phyloP scores from a whole-genome alignment of 495 filamentous ascomycete genomes.

The Darksidea phi region DNA sequence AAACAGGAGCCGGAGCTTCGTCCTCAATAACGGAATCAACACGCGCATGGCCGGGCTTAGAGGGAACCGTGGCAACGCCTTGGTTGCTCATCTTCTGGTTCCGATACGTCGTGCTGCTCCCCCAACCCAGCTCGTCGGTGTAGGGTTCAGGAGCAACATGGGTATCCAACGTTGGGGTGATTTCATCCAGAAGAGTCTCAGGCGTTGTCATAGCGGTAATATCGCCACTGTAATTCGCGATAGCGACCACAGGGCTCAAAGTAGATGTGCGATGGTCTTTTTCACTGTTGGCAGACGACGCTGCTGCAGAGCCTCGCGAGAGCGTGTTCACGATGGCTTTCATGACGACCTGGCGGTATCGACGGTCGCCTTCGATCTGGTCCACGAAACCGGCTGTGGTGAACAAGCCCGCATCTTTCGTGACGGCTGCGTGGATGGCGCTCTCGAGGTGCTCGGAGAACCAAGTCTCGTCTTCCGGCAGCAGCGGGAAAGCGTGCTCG shows the following conservation, averaged over 20 bases:
- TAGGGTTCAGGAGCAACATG: slow-evolving; percentile 4
- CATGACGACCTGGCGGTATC: slow-evolving; percentile 13
- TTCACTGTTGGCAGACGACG: neutral
- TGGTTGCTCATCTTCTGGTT: no score
- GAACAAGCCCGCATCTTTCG: slow-evolving; percentile 13
- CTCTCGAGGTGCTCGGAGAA: slow-evolving; percentile 15
- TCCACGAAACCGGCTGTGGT: slow-evolving; percentile 5
- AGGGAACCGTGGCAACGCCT: no score
- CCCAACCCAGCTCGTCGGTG: slow-evolving; percentile 15
- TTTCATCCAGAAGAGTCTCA: neutral
- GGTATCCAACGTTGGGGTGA: neutral
- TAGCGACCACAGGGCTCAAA: neutral
- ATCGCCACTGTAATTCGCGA: neutral
- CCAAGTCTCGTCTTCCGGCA: slow-evolving; percentile 16
- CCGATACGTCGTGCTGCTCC: slow-evolving; percentile 17
- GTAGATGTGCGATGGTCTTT: neutral
- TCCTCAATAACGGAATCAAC: no score
- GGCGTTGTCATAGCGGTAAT: neutral
- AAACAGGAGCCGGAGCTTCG: no score
- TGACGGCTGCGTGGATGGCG: slow-evolving; percentile 10
- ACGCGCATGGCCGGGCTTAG: no score
- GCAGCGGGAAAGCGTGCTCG: slow-evolving; percentile 10
- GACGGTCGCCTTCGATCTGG: slow-evolving; percentile 16
- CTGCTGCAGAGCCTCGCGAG: neutral
- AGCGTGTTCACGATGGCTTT: slow-evolving; percentile 12